These are phyloP conservation scores for Lophiotrema nucula DNA, from an alignment of 495 filamentous ascomycete genomes.

Conservation along the genomic window DNA sequence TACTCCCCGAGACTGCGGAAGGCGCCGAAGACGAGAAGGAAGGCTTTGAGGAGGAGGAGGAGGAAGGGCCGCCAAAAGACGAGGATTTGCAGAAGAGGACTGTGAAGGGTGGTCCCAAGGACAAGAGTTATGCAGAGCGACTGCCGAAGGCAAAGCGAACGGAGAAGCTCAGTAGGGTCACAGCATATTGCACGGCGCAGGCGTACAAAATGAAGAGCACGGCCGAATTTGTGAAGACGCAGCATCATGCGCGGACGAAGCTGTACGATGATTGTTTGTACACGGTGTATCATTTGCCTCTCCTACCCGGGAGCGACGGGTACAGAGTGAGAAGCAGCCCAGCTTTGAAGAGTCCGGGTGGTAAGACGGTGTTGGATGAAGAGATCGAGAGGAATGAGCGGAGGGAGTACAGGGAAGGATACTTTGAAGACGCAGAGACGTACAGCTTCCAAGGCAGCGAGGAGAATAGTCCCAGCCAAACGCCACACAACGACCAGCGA, in stretches of 20 bases:
- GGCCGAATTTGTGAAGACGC: constrained; percentile 81
- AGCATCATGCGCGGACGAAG: constrained; percentile 92
- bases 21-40: constrained; percentile 54
- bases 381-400: constrained; percentile 94
- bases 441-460: constrained; percentile 34
- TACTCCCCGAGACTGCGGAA: constrained; percentile 78
- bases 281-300: constrained; percentile 86
- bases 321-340: constrained; percentile 87
- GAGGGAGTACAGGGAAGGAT: constrained; percentile 87
- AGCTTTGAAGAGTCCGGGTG: constrained; percentile 85
- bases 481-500: constrained; percentile 29
- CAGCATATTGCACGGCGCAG: constrained; percentile 95
- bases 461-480: constrained; percentile 48
- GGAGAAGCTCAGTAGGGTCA: constrained; percentile 84
- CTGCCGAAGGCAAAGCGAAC: constrained; percentile 84
- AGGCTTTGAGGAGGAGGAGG: constrained; percentile 60
- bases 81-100: constrained; percentile 66
- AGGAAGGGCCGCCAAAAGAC: constrained; percentile 69
- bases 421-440: constrained; percentile 57
- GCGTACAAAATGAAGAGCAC: constrained; percentile 83
- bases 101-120: constrained; percentile 59
- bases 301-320: constrained; percentile 80
- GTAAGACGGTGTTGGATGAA: constrained; percentile 88
- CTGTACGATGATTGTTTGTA: constrained; percentile 99
- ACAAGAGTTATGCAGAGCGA: constrained; percentile 93